These are phyloP conservation scores for Rhododendron ferrugineum DNA, from an alignment of 148 eudicot species.

Conservation along the genomic window DNA sequence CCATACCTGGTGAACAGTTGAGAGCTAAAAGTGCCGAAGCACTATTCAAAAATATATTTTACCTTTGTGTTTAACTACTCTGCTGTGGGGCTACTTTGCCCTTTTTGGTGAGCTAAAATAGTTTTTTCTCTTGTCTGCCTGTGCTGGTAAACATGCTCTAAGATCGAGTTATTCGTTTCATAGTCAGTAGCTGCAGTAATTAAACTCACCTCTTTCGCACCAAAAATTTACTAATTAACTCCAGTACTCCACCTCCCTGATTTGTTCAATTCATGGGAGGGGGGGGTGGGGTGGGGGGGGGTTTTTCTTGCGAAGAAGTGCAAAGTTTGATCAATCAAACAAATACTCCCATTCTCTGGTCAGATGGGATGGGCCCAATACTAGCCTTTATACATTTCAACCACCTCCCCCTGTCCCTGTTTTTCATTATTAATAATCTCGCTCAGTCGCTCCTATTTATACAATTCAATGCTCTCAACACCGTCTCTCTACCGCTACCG, in stretches of 20 bases:
- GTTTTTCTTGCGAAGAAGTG: not conserved
- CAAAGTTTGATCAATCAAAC: not conserved
- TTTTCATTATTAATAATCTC: not conserved
- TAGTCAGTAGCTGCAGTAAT: not conserved
- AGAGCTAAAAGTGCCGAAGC: too few relatives aligned
- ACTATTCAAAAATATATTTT: too few relatives aligned
- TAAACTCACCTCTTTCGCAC: not conserved
- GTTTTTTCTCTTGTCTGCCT: too few relatives aligned
- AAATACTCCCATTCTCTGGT: not conserved
- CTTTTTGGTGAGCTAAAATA: too few relatives aligned
- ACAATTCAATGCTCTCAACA: not conserved
- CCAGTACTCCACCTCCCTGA: not conserved
- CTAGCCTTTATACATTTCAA: too few relatives aligned
- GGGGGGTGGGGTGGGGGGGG: not conserved
- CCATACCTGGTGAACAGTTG: too few relatives aligned
- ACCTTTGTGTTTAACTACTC: too few relatives aligned
- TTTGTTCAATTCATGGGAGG: not conserved
- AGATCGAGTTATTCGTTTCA: not conserved
- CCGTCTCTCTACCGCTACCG: not conserved
- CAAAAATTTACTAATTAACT: not conserved
- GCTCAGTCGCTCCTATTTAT: not conserved
- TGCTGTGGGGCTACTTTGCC: too few relatives aligned
- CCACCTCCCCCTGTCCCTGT: not conserved
- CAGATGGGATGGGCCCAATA: too few relatives aligned
- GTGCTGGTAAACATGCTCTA: too few relatives aligned